Evolutionary conservation across 768 basidiomycete genomes (phyloP).

Genomic region (Pleurotus platypus): DNA sequence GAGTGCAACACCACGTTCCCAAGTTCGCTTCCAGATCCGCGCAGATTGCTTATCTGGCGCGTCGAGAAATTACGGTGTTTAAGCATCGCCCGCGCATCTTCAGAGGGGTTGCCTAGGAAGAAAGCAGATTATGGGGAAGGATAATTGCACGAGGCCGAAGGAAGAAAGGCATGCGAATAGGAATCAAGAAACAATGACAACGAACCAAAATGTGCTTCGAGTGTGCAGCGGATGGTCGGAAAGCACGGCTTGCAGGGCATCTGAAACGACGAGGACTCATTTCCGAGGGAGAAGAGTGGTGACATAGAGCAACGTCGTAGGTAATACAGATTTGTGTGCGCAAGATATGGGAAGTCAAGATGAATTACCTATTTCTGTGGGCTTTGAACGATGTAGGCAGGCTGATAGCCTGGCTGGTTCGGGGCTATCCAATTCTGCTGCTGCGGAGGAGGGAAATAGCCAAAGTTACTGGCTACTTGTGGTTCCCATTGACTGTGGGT

Average conservation of each 20-base stretch:
- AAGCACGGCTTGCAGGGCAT: background rate
- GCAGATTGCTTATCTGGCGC: background rate
- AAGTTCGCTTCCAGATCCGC: background rate
- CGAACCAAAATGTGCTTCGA: background rate
- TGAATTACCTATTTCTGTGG: constrained; percentile 14
- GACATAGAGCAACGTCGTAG: constrained; percentile 4
- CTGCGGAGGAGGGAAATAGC: constrained; percentile 14
- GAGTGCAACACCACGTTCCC: background rate
- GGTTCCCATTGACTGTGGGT: background rate
- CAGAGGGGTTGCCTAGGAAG: background rate
- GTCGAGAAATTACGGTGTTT: background rate
- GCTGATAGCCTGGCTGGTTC: constrained; percentile 36
- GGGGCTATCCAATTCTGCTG: constrained; percentile 25
- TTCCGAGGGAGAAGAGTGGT: constrained; percentile 5
- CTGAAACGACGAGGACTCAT: background rate
- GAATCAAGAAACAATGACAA: background rate
- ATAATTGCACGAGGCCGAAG: background rate
- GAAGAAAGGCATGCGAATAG: background rate
- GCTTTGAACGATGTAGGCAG: constrained; percentile 29
- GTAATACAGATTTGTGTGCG: background rate
- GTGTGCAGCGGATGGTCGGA: background rate
- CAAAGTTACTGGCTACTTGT: constrained; percentile 4
- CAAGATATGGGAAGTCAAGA: background rate
- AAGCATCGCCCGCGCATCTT: background rate
- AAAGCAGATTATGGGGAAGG: background rate